phyloP scores from a whole-genome alignment of 345 rosid genomes.

The Salix dunnii region DNA sequence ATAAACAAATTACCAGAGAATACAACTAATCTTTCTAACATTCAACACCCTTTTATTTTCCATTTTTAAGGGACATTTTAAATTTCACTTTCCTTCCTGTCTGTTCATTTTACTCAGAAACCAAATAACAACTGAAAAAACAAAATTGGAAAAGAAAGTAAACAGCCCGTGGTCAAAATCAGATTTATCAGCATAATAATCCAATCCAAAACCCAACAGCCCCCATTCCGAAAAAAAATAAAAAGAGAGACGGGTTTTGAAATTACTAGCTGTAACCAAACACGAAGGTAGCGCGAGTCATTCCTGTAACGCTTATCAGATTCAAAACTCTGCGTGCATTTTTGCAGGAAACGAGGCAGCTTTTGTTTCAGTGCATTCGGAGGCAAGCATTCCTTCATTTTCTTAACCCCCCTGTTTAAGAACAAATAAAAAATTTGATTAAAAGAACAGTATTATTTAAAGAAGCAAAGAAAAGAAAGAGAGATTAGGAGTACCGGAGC shows the following conservation, averaged over 20 bases:
- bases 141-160: background rate
- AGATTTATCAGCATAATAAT: background rate
- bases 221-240: conserved; percentile 1
- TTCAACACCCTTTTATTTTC: background rate
- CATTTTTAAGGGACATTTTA: background rate
- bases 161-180: background rate
- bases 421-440: background rate
- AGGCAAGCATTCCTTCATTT: conserved; percentile 61
- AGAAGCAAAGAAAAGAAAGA: background rate
- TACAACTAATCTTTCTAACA: background rate
- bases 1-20: background rate
- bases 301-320: conserved; percentile 70
- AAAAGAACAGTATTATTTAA: background rate
- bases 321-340: conserved; percentile 67
- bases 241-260: background rate
- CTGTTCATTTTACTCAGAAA: background rate
- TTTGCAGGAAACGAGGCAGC: conserved; percentile 86
- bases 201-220: background rate
- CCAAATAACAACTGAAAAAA: background rate
- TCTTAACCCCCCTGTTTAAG: conserved; percentile 62
- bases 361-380: conserved; percentile 53
- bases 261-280: conserved; percentile 84
- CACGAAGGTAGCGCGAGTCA: conserved; percentile 79
- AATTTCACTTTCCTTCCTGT: background rate
- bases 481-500: conserved; percentile 55